These are phyloP conservation scores for Clitopilus passeckerianus DNA, from an alignment of 768 basidiomycete genomes.

Conservation along the genomic window DNA sequence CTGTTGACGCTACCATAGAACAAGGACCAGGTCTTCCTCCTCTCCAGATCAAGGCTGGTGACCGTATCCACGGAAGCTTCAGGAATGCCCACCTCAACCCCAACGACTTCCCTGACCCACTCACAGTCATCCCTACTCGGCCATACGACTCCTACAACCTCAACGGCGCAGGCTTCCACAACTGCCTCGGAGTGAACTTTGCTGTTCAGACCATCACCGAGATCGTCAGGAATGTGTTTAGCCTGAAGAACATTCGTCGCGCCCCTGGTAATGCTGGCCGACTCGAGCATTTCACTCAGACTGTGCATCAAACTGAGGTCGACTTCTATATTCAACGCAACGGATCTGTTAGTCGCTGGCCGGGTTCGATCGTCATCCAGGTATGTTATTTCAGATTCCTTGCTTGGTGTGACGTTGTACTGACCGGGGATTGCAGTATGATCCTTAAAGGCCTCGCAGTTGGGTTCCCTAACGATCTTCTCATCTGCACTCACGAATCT, in stretches of 20 bases:
- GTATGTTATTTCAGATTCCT: slow-evolving; percentile 14
- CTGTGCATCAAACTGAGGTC: slow-evolving; percentile 27
- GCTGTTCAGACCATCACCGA: slow-evolving; percentile 34
- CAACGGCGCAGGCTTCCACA: slow-evolving; percentile 33
- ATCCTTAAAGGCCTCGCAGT: neutral
- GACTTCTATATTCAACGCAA: slow-evolving; percentile 27
- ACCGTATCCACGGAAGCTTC: slow-evolving; percentile 34
- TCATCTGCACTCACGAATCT: neutral
- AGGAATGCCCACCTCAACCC: slow-evolving; percentile 40
- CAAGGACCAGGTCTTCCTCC: slow-evolving; percentile 29
- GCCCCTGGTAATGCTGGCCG: slow-evolving; percentile 38
- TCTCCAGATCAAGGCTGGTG: slow-evolving; percentile 32
- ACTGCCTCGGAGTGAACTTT: slow-evolving; percentile 29
- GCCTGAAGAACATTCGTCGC: slow-evolving; percentile 37
- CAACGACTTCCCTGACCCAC: slow-evolving; percentile 35
- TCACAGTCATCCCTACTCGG: slow-evolving; percentile 30
- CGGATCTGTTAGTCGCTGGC: slow-evolving; percentile 30
- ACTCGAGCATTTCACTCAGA: slow-evolving; percentile 25
- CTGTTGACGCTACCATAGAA: slow-evolving; percentile 24
- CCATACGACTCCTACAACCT: slow-evolving; percentile 23
- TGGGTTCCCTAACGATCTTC: neutral
- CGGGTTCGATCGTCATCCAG: slow-evolving; percentile 28
- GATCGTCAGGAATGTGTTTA: slow-evolving; percentile 40
- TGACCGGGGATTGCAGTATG: neutral
- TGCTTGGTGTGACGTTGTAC: neutral